Conservation (phyloP, 768 basidiomycete species). For the Termitomyces sp. region DNA sequence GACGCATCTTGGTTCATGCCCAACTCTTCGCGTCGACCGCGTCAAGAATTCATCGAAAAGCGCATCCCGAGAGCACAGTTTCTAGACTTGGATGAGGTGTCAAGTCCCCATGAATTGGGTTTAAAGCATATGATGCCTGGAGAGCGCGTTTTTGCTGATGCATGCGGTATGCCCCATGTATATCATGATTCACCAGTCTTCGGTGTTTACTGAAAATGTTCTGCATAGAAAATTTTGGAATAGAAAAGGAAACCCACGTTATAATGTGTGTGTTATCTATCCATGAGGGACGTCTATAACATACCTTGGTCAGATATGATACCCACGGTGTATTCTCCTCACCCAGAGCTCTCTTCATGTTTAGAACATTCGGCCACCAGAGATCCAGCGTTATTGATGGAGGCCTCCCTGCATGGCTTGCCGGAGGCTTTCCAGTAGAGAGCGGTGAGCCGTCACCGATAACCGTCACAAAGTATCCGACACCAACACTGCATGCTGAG, state of each 20-base stretch:
- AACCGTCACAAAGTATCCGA: conserved; percentile 37
- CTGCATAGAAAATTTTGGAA: conserved; percentile 56
- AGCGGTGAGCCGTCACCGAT: conserved; percentile 23
- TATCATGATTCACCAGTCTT: background rate
- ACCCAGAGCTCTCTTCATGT: conserved; percentile 92
- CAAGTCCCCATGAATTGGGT: conserved; percentile 68
- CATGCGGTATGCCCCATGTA: conserved; percentile 58
- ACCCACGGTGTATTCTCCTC: conserved; percentile 86
- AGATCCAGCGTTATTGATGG: conserved; percentile 88
- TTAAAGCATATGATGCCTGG: conserved; percentile 94
- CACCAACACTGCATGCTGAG: conserved; percentile 44
- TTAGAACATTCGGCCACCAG: conserved; percentile 85
- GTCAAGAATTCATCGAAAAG: conserved; percentile 61
- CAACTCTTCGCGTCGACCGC: conserved; percentile 63
- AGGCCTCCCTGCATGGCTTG: conserved; percentile 82
- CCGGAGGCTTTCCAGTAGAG: conserved; percentile 56
- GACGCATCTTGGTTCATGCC: conserved; percentile 97
- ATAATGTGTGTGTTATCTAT: conserved; percentile 53
- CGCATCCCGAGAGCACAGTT: conserved; percentile 70
- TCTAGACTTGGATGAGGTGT: conserved; percentile 77
- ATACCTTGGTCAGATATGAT: conserved; percentile 57
- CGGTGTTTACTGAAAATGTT: background rate
- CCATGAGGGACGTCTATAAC: background rate
- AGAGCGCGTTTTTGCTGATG: conserved; percentile 61
- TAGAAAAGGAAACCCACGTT: conserved; percentile 71